Evolutionary conservation across 495 filamentous ascomycete species (phyloP).

Genomic region (Lasiosphaeriaceae sp.): DNA sequence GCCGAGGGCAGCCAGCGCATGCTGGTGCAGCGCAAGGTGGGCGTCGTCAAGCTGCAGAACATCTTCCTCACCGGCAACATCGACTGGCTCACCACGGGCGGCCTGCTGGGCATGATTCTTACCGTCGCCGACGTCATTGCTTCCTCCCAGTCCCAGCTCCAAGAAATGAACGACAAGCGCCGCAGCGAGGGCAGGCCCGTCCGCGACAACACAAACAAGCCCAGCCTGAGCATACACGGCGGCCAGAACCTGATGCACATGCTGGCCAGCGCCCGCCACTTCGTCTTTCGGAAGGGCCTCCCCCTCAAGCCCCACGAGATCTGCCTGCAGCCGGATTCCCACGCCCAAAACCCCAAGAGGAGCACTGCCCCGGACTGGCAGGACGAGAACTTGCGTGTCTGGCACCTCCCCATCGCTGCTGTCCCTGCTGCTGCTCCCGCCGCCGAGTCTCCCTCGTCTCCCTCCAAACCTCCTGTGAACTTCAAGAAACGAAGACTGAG

Average conservation of each 20-base stretch:
- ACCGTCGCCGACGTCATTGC: slow-evolving; percentile 65
- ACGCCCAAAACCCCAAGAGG: background rate
- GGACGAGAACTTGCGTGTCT: slow-evolving; percentile 74
- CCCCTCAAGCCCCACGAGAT: slow-evolving; percentile 67
- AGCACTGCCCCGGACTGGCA: slow-evolving; percentile 57
- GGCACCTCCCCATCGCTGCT: slow-evolving; percentile 64
- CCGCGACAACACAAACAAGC: slow-evolving; percentile 7
- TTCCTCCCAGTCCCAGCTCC: slow-evolving; percentile 20
- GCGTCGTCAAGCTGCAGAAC: slow-evolving; percentile 59
- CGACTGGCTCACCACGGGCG: slow-evolving; percentile 72
- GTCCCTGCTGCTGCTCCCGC: slow-evolving; percentile 34
- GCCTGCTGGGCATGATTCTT: slow-evolving; percentile 78
- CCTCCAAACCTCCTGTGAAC: background rate
- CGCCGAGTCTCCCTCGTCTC: too few relatives aligned
- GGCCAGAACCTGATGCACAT: slow-evolving; percentile 71
- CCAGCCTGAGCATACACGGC: slow-evolving; percentile 66
- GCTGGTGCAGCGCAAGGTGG: slow-evolving; percentile 58
- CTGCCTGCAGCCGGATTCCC: slow-evolving; percentile 33
- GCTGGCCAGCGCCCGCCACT: slow-evolving; percentile 75
- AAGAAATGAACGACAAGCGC: slow-evolving; percentile 25
- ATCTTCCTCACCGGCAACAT: slow-evolving; percentile 77
- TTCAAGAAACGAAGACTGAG: slow-evolving; percentile 19
- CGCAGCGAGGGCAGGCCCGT: slow-evolving; percentile 26
- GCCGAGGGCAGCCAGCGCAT: slow-evolving; percentile 84
- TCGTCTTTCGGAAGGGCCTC: slow-evolving; percentile 82